Base-by-base conservation (phyloP, 352 stramenopile species). In the Globisporangium cystogenes region DNA sequence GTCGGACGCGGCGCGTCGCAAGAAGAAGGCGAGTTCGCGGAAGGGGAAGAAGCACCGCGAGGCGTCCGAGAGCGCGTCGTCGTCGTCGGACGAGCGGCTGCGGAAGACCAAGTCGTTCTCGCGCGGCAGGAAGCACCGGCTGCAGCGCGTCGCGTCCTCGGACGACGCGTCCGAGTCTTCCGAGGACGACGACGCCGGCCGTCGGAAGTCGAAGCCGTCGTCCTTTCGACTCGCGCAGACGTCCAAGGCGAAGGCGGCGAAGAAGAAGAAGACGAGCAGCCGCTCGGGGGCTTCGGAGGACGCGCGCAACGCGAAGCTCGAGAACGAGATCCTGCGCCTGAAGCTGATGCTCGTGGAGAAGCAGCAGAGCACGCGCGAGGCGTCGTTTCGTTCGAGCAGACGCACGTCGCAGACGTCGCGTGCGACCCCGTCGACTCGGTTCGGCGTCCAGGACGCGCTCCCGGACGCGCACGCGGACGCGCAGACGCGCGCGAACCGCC, bases 271-370 rank as follows among this genome's bases (percentile, higher is more conserved):
- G 62, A 49, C n/a, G n/a, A n/a, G n/a, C n/a, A n/a, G 71, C 49
- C 48, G 62, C 57, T n/a, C n/a, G n/a, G 42, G 46, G 20, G 42
- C 50, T 29, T 12, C 44, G 11, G 49, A 65, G 14, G 62, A 80
- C 4, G 60, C 77, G 7, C 73, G 76, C 16, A 86, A 83, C 50
- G 61, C 53, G 7, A 37, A 76, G 23, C 53, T 89, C 5, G 77
- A 87, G 48, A 72, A 73, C 51, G 81, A 91, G 55, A 89, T 91
- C 39, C 51, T 89, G 57, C 77, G 81, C 11, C 67, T 91, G n/a
- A 78, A 89, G 55, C 68, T 86, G 31, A 73, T 91, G 60, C 74
- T 91, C 15, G 52, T 82, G 11, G 67, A 88, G 40, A 80, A 84
- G 44, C 77, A 84, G 44, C 77, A 66, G 31, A 62, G 44, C 37